Evolutionary conservation across 1,284 basidiomycete genomes (phyloP).

Genomic region (Cutaneotrichosporon sp.): DNA sequence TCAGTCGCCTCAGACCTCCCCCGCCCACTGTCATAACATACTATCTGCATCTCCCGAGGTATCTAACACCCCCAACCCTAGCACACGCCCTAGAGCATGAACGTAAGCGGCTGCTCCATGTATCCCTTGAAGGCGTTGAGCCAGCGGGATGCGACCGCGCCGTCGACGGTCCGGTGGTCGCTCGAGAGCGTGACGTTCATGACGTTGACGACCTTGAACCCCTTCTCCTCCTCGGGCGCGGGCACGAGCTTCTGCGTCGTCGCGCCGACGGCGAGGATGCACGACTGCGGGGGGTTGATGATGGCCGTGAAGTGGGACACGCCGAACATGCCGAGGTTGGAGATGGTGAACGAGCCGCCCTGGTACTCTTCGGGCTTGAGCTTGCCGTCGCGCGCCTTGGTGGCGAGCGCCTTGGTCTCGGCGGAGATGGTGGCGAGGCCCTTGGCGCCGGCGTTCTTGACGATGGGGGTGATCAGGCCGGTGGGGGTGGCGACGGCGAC

Average conservation of each 20-base stretch:
- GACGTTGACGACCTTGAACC: conserved; percentile 85
- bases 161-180: conserved; percentile 94
- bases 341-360: conserved; percentile 98
- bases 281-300: conserved; percentile 98
- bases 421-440: conserved; percentile 90
- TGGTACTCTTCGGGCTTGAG: conserved; percentile 95
- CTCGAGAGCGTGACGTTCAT: conserved; percentile 97
- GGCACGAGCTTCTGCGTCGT: conserved; percentile 86
- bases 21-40: not conserved
- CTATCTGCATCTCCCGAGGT: not conserved
- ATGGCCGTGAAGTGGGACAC: conserved; percentile 96
- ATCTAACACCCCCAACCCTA: conserved; percentile 6
- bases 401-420: conserved; percentile 88
- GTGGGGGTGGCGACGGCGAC: conserved; percentile 95
- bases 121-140: conserved; percentile 94
- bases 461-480: conserved; percentile 96
- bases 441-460: conserved; percentile 89
- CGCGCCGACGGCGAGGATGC: conserved; percentile 92
- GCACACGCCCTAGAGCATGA: conserved; percentile 79
- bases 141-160: conserved; percentile 88
- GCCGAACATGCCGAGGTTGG: conserved; percentile 98
- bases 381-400: conserved; percentile 95
- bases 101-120: conserved; percentile 92
- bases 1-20: too few species aligned
- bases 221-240: conserved; percentile 76